Conservation (phyloP, 2,329 filamentous ascomycete genomes). For the Shiraia sp. region DNA sequence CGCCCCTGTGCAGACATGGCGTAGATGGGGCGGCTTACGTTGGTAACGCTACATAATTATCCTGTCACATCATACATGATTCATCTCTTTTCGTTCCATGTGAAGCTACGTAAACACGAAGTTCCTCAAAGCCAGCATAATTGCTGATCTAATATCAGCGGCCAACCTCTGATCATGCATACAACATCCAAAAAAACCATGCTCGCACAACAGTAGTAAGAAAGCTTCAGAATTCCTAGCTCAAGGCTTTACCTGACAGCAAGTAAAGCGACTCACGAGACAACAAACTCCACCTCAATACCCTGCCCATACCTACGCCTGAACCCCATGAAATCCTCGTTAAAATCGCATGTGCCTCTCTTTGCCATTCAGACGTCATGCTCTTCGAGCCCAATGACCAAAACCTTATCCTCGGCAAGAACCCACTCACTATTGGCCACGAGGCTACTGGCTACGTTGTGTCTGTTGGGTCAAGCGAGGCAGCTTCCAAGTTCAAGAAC, state of each 20-base stretch:
- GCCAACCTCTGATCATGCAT: slow-evolving; percentile 10
- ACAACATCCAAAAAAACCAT: slow-evolving; percentile 25
- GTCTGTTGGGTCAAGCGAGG: slow-evolving; percentile 23
- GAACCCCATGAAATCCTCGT: slow-evolving; percentile 48
- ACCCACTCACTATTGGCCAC: slow-evolving; percentile 40
- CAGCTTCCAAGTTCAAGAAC: slow-evolving; percentile 32
- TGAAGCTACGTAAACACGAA: too few species aligned
- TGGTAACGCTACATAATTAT: slow-evolving; percentile 1
- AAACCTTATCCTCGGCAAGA: slow-evolving; percentile 34
- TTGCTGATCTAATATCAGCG: neutral
- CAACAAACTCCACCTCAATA: slow-evolving; percentile 48
- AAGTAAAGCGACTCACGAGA: slow-evolving; percentile 25
- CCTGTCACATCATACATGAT: slow-evolving; percentile 3
- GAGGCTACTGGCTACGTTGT: slow-evolving; percentile 37
- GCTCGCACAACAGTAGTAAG: slow-evolving; percentile 33
- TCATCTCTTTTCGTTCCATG: too few species aligned
- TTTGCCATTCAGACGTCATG: slow-evolving; percentile 49
- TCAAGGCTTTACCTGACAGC: neutral
- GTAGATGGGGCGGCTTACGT: slow-evolving; percentile 3
- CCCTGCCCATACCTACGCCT: slow-evolving; percentile 50
- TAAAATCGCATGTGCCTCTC: slow-evolving; percentile 45
- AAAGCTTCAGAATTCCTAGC: neutral
- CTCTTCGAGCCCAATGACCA: slow-evolving; percentile 42
- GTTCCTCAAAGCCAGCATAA: too few species aligned
- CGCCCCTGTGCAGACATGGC: slow-evolving; percentile 1